Percentiles rank a stretch among this genome's conserved stretches.
These are phyloP conservation scores for Waltergamsia citrina DNA, from an alignment of 2,329 filamentous ascomycete genomes.

Conservation along the genomic window DNA sequence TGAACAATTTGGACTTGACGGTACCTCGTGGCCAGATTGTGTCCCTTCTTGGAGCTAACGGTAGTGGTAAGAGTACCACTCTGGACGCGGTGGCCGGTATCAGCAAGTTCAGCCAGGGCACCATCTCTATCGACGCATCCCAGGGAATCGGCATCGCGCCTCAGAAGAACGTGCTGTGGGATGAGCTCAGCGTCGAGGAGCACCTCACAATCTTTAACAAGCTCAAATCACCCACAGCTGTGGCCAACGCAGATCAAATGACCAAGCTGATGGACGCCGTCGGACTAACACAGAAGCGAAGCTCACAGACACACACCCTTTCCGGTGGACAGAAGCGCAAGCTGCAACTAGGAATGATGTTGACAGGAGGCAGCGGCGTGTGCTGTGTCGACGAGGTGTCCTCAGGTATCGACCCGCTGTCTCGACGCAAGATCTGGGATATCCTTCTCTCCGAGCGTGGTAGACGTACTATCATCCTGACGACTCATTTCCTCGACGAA, in stretches of 20 bases:
- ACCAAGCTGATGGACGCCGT: slow-evolving; percentile 46
- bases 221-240: slow-evolving; percentile 46
- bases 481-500: slow-evolving; percentile 71
- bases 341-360: slow-evolving; percentile 69
- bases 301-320: slow-evolving; percentile 51
- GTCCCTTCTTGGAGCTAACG: slow-evolving; percentile 55
- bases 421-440: slow-evolving; percentile 37
- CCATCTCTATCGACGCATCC: slow-evolving; percentile 52
- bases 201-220: slow-evolving; percentile 62
- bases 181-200: slow-evolving; percentile 60
- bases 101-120: slow-evolving; percentile 42
- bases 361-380: slow-evolving; percentile 62
- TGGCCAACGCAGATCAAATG: slow-evolving; percentile 32
- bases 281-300: slow-evolving; percentile 55
- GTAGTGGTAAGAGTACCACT: slow-evolving; percentile 68
- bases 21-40: slow-evolving; percentile 69
- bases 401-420: slow-evolving; percentile 63
- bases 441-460: slow-evolving; percentile 61
- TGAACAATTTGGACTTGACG: slow-evolving; percentile 58
- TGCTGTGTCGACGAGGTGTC: slow-evolving; percentile 71
- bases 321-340: slow-evolving; percentile 72
- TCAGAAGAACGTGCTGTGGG: slow-evolving; percentile 71
- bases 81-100: slow-evolving; percentile 19
- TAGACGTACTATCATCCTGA: slow-evolving; percentile 57
- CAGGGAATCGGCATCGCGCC: slow-evolving; percentile 67